These are phyloP conservation scores for Asterochloris sp. DNA, from an alignment of 139 green algal genomes.

Conservation along the genomic window DNA sequence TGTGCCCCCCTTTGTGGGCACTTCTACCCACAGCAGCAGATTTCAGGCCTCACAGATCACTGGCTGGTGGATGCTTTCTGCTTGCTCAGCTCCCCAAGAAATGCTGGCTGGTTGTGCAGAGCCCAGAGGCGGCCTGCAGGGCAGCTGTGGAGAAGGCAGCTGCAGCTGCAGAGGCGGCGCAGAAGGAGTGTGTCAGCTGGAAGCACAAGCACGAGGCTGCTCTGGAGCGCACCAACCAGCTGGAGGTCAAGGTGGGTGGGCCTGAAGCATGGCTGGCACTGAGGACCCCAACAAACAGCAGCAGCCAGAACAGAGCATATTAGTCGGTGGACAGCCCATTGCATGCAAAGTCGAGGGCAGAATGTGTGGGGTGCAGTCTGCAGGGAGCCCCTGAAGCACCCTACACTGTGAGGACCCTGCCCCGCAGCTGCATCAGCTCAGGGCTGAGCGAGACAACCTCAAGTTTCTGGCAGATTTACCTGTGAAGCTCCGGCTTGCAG, in stretches of 20 bases:
- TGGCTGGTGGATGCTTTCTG: background rate
- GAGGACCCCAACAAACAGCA: too few relatives aligned
- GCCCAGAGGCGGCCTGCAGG: conserved; percentile 9
- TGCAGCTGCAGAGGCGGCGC: conserved; percentile 15
- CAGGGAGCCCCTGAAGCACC: background rate
- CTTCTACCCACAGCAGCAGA: too few relatives aligned
- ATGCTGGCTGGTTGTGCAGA: background rate
- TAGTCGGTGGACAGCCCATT: background rate
- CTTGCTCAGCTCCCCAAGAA: background rate
- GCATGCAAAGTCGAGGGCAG: background rate
- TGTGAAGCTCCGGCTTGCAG: conserved; percentile 23
- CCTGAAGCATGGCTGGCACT: too few relatives aligned
- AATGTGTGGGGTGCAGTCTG: background rate
- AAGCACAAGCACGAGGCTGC: conserved; percentile 8
- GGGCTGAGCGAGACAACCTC: background rate
- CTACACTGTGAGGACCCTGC: background rate
- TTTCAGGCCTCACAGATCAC: background rate
- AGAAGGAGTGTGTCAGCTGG: conserved; percentile 16
- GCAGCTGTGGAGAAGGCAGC: conserved; percentile 10
- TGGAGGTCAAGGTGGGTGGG: conserved; percentile 2
- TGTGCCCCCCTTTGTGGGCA: too few relatives aligned
- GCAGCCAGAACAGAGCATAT: too few relatives aligned
- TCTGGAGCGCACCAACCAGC: conserved; percentile 12
- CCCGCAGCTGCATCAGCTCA: conserved; percentile 1
- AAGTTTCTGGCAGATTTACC: too few relatives aligned